phyloP scores from a whole-genome alignment of 768 basidiomycete genomes.

The Chalciporus chontae region DNA sequence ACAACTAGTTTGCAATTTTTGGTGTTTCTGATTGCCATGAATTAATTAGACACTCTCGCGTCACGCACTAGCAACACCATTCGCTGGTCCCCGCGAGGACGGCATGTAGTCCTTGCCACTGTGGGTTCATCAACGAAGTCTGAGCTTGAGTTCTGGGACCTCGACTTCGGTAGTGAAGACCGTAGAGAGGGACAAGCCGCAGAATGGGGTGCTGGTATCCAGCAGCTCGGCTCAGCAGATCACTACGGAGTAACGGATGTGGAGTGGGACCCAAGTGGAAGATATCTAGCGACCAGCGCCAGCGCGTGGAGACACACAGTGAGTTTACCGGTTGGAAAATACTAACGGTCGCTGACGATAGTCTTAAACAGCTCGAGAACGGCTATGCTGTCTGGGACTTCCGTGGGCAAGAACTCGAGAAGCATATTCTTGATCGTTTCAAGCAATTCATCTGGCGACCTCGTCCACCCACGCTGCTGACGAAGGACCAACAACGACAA shows the following conservation, averaged over 20 bases:
- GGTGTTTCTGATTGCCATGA: constrained; percentile 6
- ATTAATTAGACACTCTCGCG: constrained; percentile 61
- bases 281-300: constrained; percentile 89
- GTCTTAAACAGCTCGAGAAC: constrained; percentile 76
- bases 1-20: not conserved
- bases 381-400: constrained; percentile 98
- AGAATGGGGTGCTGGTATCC: constrained; percentile 86
- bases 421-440: constrained; percentile 88
- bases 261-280: constrained; percentile 97
- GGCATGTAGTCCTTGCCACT: constrained; percentile 93
- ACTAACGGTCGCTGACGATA: constrained; percentile 8
- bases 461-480: constrained; percentile 82
- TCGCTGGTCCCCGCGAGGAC: constrained; percentile 94
- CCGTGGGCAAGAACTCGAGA: constrained; percentile 91
- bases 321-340: constrained; percentile 25
- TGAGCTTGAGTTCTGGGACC: constrained; percentile 98
- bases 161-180: constrained; percentile 79
- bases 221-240: constrained; percentile 81
- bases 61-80: constrained; percentile 89
- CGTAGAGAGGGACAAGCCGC: constrained; percentile 43
- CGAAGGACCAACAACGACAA: constrained; percentile 82
- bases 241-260: constrained; percentile 98
- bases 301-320: constrained; percentile 95
- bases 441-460: constrained; percentile 99
- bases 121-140: constrained; percentile 94